phyloP scores from a whole-genome alignment of 2,329 filamentous ascomycete species.

The Dendryphion nanum region DNA sequence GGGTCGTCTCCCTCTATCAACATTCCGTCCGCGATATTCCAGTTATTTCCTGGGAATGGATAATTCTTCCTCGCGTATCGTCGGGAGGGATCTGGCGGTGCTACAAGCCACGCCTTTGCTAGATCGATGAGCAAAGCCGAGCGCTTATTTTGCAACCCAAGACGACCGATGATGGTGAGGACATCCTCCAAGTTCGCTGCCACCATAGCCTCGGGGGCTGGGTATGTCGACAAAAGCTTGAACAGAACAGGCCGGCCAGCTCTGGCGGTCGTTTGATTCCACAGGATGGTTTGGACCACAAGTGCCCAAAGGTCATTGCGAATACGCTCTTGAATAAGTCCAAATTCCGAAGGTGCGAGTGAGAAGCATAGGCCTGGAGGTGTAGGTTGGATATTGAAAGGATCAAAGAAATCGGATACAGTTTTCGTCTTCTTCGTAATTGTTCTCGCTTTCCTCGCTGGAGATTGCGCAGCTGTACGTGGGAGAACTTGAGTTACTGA shows the following conservation, averaged over 20 bases:
- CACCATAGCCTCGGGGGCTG: constrained; percentile 63
- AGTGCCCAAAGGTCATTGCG: constrained; percentile 74
- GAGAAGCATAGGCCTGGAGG: constrained; percentile 19
- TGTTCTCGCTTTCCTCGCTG: too few species aligned
- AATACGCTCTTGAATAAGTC: constrained; percentile 80
- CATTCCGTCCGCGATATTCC: constrained; percentile 37
- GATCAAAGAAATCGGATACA: constrained; percentile 11
- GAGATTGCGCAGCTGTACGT: too few species aligned
- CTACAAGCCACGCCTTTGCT: constrained; percentile 65
- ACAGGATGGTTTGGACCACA: constrained; percentile 77
- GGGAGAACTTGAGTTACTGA: too few species aligned
- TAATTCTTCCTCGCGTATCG: constrained; percentile 57
- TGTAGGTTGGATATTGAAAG: constrained; percentile 11
- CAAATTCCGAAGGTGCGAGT: constrained; percentile 53
- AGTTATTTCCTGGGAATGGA: constrained; percentile 32
- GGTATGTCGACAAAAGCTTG: constrained; percentile 65
- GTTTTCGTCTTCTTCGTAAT: constrained; percentile 1
- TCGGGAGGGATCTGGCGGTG: constrained; percentile 59
- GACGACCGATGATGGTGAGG: constrained; percentile 16
- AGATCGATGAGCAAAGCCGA: constrained; percentile 67
- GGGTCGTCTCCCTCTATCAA: constrained; percentile 30
- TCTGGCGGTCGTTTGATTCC: constrained; percentile 75
- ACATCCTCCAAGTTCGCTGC: constrained; percentile 17
- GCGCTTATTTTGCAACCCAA: constrained; percentile 45
- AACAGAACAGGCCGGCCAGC: constrained; percentile 75